Evolutionary conservation across 495 filamentous ascomycete genomes (phyloP), one percentile per base, ranked within the genome.

Genomic region (Physcia stellaris): DNA sequence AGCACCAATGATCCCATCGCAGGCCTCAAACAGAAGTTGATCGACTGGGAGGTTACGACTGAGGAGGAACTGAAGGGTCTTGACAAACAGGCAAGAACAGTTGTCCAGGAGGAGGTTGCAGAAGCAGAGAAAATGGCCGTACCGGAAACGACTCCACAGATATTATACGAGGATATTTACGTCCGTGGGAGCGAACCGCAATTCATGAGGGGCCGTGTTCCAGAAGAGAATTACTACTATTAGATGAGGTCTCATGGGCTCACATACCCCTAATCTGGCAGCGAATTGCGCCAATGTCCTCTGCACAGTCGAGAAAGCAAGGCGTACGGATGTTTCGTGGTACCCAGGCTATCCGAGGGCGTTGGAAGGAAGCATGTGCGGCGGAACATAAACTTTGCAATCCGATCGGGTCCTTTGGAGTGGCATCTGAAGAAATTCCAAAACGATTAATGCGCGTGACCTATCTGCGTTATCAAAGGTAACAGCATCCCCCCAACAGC

Each of bases 1-100:
- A 86, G 79, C 51, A 96, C 92, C 62, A 80, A 98, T 64, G 90
- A 98, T 68, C 86, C 90, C 49, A 96, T 98, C 54, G 86, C 88
- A 50, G 90, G 90, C 29, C 77, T 98, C 38, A 96, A 95, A 74
- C 83, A 88, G 68, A 94, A 94, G 68, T 76, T 98, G 51, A 67
- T 98, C 35, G 88, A 96, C 61, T 98, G 90, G 90, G 75, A 70
- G 20, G 83, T 96, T 37, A 76, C 77, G 48, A 73, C 75, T 43
- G 90, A 96, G 68, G 88, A 95, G n/a, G 90, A 95, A 64, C 79
- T 98, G 54, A 98, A 98, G 80, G 45, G 50, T 40, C 76, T 98
- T 52, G 90, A 98, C 68, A 94, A 94, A 73, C 72, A 86, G 38
- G 90, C 90, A 18, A 76, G 86, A 51, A 62, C 60, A 52, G 60